phyloP scores from a whole-genome alignment of 139 green algal species.

The Coelastrella sp. region DNA sequence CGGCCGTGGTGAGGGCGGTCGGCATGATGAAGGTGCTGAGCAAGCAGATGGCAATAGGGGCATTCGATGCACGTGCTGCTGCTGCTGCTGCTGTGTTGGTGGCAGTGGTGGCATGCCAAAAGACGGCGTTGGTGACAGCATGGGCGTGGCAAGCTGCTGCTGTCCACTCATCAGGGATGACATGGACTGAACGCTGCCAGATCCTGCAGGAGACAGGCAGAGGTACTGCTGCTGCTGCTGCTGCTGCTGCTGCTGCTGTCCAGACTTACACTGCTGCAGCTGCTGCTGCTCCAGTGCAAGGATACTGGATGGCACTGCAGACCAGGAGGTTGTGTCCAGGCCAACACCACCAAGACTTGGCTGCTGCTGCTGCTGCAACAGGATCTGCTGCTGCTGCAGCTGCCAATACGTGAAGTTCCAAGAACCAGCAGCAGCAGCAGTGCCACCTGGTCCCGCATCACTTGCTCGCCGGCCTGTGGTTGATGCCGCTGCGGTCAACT shows the following conservation, averaged over 20 bases:
- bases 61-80: neutral
- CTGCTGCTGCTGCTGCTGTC: conserved; percentile 20
- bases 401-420: conserved; percentile 6
- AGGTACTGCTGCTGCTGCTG: neutral
- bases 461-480: neutral
- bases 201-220: neutral
- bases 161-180: neutral
- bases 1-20: neutral
- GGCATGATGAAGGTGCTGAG: neutral
- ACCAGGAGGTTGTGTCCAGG: neutral
- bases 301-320: neutral
- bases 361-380: neutral
- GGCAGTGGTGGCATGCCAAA: neutral
- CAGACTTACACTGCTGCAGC: neutral
- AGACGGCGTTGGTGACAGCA: neutral
- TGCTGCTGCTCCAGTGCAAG: conserved; percentile 1
- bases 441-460: neutral
- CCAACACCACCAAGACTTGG: neutral
- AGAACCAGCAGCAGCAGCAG: neutral
- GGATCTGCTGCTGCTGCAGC: neutral
- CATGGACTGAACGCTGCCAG: neutral
- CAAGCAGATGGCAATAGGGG: neutral
- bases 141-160: neutral
- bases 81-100: conserved; percentile 18
- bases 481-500: neutral